Conservation (phyloP, 2,329 filamentous ascomycete species). For the Ascomycota sp. region DNA sequence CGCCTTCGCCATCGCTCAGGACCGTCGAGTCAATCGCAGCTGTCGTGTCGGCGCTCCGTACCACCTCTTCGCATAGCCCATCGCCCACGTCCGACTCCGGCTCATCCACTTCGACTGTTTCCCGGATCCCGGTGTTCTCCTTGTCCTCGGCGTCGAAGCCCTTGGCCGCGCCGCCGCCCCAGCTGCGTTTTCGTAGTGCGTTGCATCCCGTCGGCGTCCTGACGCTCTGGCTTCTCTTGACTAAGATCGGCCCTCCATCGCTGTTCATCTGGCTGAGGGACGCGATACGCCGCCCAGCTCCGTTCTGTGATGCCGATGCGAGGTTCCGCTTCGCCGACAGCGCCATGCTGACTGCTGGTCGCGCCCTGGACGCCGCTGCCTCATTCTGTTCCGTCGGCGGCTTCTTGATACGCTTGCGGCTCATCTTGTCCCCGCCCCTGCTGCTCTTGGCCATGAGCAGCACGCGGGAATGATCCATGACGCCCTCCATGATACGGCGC, state of each 20-base stretch:
- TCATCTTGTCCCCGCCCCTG: conserved; percentile 34
- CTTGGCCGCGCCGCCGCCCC: conserved; percentile 33
- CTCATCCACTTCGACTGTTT: conserved; percentile 38
- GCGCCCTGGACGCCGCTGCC: conserved; percentile 7
- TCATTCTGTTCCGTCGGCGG: conserved; percentile 8
- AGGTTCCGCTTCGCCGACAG: conserved; percentile 30
- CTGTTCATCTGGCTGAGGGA: conserved; percentile 79
- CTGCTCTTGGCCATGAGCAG: conserved; percentile 56
- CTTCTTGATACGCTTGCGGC: conserved; percentile 32
- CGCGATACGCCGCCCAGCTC: conserved; percentile 59
- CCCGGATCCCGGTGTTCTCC: conserved; percentile 42
- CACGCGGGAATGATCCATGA: conserved; percentile 87
- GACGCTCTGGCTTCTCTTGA: conserved; percentile 64
- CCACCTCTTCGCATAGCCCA: neutral
- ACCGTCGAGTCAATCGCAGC: conserved; percentile 4
- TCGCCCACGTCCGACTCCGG: conserved; percentile 4
- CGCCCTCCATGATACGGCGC: conserved; percentile 79
- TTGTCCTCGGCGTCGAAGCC: conserved; percentile 35
- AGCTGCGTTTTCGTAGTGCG: conserved; percentile 45
- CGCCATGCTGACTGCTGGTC: conserved; percentile 28
- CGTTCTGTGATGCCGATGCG: conserved; percentile 23
- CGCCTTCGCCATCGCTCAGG: conserved; percentile 4
- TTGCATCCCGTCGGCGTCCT: conserved; percentile 32
- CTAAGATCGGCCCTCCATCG: conserved; percentile 41
- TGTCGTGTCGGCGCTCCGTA: conserved; percentile 1